These are phyloP conservation scores for Cutaneotrichosporon mucoides DNA, from an alignment of 1,284 basidiomycete genomes.

Conservation along the genomic window DNA sequence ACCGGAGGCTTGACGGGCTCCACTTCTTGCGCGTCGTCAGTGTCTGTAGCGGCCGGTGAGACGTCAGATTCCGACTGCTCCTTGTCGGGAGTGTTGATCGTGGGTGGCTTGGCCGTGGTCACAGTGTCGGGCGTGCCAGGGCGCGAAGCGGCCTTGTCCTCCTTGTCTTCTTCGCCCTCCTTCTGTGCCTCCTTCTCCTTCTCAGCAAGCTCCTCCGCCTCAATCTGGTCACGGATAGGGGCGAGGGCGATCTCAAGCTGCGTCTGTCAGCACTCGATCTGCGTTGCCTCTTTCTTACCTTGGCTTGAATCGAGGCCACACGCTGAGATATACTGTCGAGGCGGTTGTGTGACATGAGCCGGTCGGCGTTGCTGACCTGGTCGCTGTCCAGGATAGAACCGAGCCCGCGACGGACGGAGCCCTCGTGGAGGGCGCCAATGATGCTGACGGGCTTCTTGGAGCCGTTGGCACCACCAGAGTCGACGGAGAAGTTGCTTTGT, in stretches of 20 bases:
- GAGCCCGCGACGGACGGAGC: conserved; percentile 14
- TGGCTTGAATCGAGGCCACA: conserved; percentile 31
- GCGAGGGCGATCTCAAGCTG: conserved; percentile 27
- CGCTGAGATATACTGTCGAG: conserved; percentile 28
- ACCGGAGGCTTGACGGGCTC: conserved; percentile 1
- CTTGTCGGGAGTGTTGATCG: conserved; percentile 5
- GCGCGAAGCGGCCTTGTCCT: neutral
- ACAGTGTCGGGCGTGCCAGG: neutral
- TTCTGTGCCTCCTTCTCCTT: neutral
- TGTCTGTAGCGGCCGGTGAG: neutral
- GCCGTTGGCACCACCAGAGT: conserved; percentile 1
- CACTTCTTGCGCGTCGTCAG: neutral
- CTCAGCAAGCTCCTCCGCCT: neutral
- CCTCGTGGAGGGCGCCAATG: conserved; percentile 21
- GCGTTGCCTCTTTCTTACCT: conserved; percentile 15
- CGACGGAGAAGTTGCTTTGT: conserved; percentile 21
- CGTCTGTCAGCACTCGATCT: neutral
- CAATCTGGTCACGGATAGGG: conserved; percentile 10
- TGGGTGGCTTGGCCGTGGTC: neutral
- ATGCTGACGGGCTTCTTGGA: conserved; percentile 18
- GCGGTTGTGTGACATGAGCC: conserved; percentile 11
- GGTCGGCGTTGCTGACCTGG: conserved; percentile 17
- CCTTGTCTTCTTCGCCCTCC: neutral
- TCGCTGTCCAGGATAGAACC: conserved; percentile 19
- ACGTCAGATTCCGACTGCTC: neutral